Evolutionary conservation across 2,329 filamentous ascomycete species (phyloP), one percentile per base, ranked within the genome.

Genomic region (Arthroderma uncinatum): DNA sequence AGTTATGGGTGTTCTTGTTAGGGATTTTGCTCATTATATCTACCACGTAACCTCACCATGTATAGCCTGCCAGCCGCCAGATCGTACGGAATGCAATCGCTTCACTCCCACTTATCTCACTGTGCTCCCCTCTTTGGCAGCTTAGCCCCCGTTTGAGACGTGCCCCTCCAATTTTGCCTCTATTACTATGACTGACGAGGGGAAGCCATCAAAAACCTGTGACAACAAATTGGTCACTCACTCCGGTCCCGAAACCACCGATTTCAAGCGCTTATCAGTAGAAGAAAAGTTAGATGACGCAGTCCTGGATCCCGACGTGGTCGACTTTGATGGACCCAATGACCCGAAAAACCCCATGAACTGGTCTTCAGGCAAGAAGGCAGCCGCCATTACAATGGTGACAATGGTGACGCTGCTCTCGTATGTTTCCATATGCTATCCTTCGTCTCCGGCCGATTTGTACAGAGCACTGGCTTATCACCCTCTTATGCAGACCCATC

Each of bases 301-400:
- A 7, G 48, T 9, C 16, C 28, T 36, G 10, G 53, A 54, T 23
- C 53, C 53, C 9, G 59, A 64, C 53, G 48, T 65, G n/a, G 61
- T 67, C 44, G 57, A 62, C 28, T 67, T 64, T 62, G 59, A 65
- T 55, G 63, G 63, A 4, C 61, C 62, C 9, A 52, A 65, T 39
- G 65, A 67, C 47, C 62, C 61, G 16, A 61, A 65, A 47, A 66
- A 65, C 40, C 64, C 64, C 23, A 54, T 65, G 56, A 66, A 67
- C 54, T 67, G 65, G 65, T 53, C 56, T 4, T 55, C 34, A n/a
- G 12, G 25, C 23, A 53, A 37, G 14, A 60, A 50, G 53, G 53
- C 53, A 52, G 47, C 39, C 16, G 54, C 53, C n/a, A 56, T 60
- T n/a, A 30, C 40, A 12, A 39, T 58, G 23, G 58, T 60, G 21